Evolutionary conservation across 192 early-diverging fungal species (phyloP), one percentile per base, ranked within the genome.

Genomic region (Spinellus fusiger): DNA sequence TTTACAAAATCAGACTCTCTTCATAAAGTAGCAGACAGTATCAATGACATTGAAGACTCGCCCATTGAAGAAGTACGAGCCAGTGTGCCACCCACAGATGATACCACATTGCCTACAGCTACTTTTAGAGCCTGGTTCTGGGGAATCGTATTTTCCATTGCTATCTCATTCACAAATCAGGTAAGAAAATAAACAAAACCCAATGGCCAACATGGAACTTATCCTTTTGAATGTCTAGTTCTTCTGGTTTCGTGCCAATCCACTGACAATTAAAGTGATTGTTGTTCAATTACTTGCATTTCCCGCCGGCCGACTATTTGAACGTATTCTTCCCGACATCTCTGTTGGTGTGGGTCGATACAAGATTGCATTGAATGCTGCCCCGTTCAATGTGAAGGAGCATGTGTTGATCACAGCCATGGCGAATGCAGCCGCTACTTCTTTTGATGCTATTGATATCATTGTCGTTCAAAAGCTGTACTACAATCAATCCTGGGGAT

Each of bases 341-440:
- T 77, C 71, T 18, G 68, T 85, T 58, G 47, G 51, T n/a, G 49
- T 80, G 0, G 83, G 84, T 61, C 75, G 82, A 16, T 71, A 54
- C 34, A 68, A 69, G 18, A 74, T 66, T 37, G 64, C 49, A 16
- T 78, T 92, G 31, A 95, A 95, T 61, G 87, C 89, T 0, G 93
- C 93, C 0, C 92, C 87, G 15, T 95, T 94, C 76, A 84, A 78
- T 61, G 84, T 92, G 64, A 96, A 96, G 69, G 94, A 93, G 60
- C 90, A 93, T 65, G 91, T 88, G 2, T 75, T 96, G 16, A 89
- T 92, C 28, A 84, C 83, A 16, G 79, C 93, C 49, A 86, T 92
- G 69, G 86, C 85, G 37, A 84, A 82, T 33, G 79, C 85, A 16
- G 84, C 81, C 27, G 85, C 80, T 9, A 83, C 83, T 32, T 84